phyloP scores from a whole-genome alignment of 1,284 basidiomycete genomes.

The Fistulinella cinereoalba region DNA sequence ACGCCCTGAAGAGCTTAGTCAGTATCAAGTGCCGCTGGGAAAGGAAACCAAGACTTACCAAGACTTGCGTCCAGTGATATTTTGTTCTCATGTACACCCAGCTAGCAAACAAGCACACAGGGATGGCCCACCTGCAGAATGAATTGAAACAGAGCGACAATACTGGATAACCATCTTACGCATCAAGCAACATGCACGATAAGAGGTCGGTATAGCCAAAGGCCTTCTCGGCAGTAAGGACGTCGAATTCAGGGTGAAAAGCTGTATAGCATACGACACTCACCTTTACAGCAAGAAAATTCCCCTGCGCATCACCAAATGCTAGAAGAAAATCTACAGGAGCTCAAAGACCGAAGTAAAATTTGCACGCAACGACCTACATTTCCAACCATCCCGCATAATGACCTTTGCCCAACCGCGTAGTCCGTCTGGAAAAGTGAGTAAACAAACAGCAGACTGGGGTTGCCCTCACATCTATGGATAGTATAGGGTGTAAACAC shows the following conservation, averaged over 20 bases:
- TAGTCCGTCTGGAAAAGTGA: constrained; percentile 57
- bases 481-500: constrained; percentile 85
- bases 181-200: constrained; percentile 85
- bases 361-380: constrained; percentile 40
- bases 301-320: constrained; percentile 76
- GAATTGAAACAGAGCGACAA: constrained; percentile 4
- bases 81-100: constrained; percentile 76
- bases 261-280: constrained; percentile 1
- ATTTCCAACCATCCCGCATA: constrained; percentile 79
- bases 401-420: constrained; percentile 75
- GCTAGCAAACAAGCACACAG: constrained; percentile 75
- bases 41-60: constrained; percentile 41
- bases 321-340: constrained; percentile 69
- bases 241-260: not conserved
- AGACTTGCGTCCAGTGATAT: constrained; percentile 79
- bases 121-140: constrained; percentile 70
- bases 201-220: constrained; percentile 82
- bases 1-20: constrained; percentile 50
- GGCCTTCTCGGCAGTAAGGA: constrained; percentile 42
- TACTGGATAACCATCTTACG: constrained; percentile 44
- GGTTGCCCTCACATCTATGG: constrained; percentile 55
- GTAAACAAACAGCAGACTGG: not conserved
- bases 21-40: not conserved
- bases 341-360: not conserved
- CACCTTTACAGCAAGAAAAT: constrained; percentile 78